Evolutionary conservation across 129 eudicot genomes (phyloP).

Genomic region (Mikania micrantha): DNA sequence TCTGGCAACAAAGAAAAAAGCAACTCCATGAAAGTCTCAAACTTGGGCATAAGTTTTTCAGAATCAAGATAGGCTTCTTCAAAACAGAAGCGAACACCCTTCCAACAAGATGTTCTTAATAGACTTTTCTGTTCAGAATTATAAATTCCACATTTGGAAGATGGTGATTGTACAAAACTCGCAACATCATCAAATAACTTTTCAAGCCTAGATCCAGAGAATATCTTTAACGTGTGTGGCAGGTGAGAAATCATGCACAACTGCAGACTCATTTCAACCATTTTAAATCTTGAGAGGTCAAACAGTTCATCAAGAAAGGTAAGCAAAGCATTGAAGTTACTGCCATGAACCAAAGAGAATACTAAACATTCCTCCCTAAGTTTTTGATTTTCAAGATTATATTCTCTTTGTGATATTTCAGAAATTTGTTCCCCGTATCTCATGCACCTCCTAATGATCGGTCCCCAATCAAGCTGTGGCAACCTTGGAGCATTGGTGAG

Average conservation of each 20-base stretch:
- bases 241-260: slow-evolving; percentile 54
- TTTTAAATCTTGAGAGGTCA: slow-evolving; percentile 64
- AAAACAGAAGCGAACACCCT: slow-evolving; percentile 56
- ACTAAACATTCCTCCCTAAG: slow-evolving; percentile 60
- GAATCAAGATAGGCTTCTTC: slow-evolving; percentile 40
- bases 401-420: slow-evolving; percentile 22
- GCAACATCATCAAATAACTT: slow-evolving; percentile 66
- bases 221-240: slow-evolving; percentile 46
- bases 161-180: slow-evolving; percentile 39
- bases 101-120: slow-evolving; percentile 69
- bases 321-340: slow-evolving; percentile 53
- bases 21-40: slow-evolving; percentile 69
- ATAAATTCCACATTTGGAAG: slow-evolving; percentile 37
- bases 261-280: slow-evolving; percentile 66
- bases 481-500: slow-evolving; percentile 78
- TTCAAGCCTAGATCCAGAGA: slow-evolving; percentile 65
- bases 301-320: slow-evolving; percentile 74
- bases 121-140: slow-evolving; percentile 36
- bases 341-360: slow-evolving; percentile 67
- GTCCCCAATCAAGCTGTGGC: slow-evolving; percentile 80
- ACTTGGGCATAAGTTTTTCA: slow-evolving; percentile 32
- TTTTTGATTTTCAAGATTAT: slow-evolving; percentile 30
- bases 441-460: slow-evolving; percentile 76
- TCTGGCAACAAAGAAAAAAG: slow-evolving; percentile 62
- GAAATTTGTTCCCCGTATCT: slow-evolving; percentile 53